Conservation (phyloP, 768 basidiomycete genomes). For the Podaxis rugospora region DNA sequence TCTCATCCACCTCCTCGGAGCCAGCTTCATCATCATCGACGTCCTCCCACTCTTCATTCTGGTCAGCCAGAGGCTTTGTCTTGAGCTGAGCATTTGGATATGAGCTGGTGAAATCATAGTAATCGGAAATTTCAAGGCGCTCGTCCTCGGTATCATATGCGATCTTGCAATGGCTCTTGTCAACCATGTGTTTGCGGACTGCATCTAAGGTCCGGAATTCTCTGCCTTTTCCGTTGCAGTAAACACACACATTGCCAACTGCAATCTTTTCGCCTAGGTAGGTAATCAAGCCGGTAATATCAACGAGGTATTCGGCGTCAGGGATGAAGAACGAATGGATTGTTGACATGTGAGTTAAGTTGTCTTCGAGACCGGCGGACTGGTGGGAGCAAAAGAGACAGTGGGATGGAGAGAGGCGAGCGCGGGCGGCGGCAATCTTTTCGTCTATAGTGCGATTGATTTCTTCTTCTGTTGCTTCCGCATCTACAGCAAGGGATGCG, state of each 20-base stretch:
- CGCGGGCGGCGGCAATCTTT: slow-evolving; percentile 68
- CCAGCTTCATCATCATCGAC: slow-evolving; percentile 39
- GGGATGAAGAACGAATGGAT: slow-evolving; percentile 95
- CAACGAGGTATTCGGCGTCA: slow-evolving; percentile 85
- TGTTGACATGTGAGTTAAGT: slow-evolving; percentile 82
- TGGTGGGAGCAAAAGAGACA: slow-evolving; percentile 84
- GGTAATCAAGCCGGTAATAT: slow-evolving; percentile 72
- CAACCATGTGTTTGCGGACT: slow-evolving; percentile 91
- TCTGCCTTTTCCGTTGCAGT: slow-evolving; percentile 76
- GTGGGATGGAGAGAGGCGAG: slow-evolving; percentile 52
- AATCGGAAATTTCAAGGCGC: slow-evolving; percentile 85
- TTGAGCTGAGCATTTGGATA: slow-evolving; percentile 52
- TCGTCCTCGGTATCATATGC: slow-evolving; percentile 82
- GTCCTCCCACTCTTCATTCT: slow-evolving; percentile 41
- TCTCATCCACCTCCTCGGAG: slow-evolving; percentile 41
- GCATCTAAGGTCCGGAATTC: slow-evolving; percentile 85
- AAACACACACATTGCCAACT: slow-evolving; percentile 90
- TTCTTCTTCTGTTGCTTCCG: slow-evolving; percentile 39
- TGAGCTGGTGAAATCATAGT: slow-evolving; percentile 84
- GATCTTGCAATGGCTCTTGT: slow-evolving; percentile 96
- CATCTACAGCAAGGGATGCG: slow-evolving; percentile 15
- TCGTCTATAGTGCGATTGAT: slow-evolving; percentile 60
- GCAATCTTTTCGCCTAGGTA: slow-evolving; percentile 93
- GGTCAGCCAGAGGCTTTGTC: slow-evolving; percentile 31
- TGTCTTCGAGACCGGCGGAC: slow-evolving; percentile 51